Percentiles rank a stretch among this genome's conserved stretches.
phyloP scores from a whole-genome alignment of 352 stramenopile genomes.

The Vaucheria bursata region DNA sequence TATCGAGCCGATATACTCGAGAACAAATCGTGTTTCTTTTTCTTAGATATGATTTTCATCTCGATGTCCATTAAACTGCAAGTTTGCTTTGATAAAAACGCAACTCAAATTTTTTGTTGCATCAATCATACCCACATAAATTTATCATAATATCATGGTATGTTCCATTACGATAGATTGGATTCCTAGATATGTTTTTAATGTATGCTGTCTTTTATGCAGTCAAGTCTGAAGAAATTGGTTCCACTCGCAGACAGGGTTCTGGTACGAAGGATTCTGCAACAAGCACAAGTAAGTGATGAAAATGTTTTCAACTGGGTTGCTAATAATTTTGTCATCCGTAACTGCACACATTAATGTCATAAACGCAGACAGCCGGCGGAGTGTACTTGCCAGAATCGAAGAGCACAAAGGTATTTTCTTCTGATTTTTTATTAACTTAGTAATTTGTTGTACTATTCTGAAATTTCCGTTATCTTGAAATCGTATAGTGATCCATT shows the following conservation, averaged over 20 bases:
- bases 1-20: too few relatives aligned
- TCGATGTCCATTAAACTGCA: too few relatives aligned
- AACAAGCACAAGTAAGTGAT: constrained; percentile 59
- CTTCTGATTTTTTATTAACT: not conserved
- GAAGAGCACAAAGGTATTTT: constrained; percentile 58
- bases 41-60: too few relatives aligned
- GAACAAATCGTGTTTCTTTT: too few relatives aligned
- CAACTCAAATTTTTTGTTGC: too few relatives aligned
- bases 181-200: not conserved
- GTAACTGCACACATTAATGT: not conserved
- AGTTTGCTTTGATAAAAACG: too few relatives aligned
- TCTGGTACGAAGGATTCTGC: constrained; percentile 75
- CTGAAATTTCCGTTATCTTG: not conserved
- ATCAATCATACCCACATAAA: too few relatives aligned
- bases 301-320: not conserved
- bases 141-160: too few relatives aligned
- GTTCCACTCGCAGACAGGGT: constrained; percentile 83
- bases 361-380: constrained; percentile 59
- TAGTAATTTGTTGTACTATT: not conserved
- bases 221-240: constrained; percentile 57
- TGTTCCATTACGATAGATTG: not conserved
- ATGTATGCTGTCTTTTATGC: not conserved
- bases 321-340: not conserved
- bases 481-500: not conserved
- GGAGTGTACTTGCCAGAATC: constrained; percentile 82